Conservation (phyloP, 2,329 filamentous ascomycete species). For the Talaromyces sp. region DNA sequence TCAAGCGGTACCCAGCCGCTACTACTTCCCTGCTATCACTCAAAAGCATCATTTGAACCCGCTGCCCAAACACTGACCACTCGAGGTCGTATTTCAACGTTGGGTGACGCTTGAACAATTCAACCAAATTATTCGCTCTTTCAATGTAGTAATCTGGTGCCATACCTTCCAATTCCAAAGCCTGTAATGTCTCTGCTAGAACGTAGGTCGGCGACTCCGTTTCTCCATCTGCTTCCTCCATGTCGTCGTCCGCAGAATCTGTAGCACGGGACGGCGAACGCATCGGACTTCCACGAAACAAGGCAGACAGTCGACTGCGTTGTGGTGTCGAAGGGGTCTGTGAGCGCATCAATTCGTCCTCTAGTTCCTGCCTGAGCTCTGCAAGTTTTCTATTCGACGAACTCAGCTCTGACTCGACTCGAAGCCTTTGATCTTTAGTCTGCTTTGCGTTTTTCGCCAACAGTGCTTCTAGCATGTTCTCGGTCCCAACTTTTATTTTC, state of each 20-base stretch:
- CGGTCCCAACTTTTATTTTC: conserved; percentile 96
- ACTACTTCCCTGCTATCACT: conserved; percentile 95
- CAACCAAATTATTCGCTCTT: conserved; percentile 86
- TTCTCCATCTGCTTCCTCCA: conserved; percentile 62
- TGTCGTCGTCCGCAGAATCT: conserved; percentile 37
- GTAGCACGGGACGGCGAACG: conserved; percentile 48
- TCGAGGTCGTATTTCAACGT: conserved; percentile 94
- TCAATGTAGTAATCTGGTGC: conserved; percentile 92
- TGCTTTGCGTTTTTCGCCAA: conserved; percentile 95
- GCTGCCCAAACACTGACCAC: conserved; percentile 89
- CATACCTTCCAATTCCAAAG: conserved; percentile 83
- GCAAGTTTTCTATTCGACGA: conserved; percentile 73
- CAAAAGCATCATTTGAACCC: conserved; percentile 92
- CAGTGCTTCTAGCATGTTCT: conserved; percentile 94
- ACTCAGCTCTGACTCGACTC: conserved; percentile 83
- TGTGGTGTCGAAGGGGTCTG: conserved; percentile 53
- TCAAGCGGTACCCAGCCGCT: conserved; percentile 88
- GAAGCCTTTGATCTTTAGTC: conserved; percentile 75
- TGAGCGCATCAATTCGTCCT: conserved; percentile 58
- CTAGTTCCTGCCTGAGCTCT: conserved; percentile 57
- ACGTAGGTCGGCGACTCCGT: conserved; percentile 87
- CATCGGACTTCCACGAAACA: conserved; percentile 56
- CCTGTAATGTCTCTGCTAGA: conserved; percentile 83
- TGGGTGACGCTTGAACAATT: conserved; percentile 89
- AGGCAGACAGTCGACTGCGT: conserved; percentile 53